Conservation (phyloP, 495 filamentous ascomycete species). For the Aspergillus olivimuriae region DNA sequence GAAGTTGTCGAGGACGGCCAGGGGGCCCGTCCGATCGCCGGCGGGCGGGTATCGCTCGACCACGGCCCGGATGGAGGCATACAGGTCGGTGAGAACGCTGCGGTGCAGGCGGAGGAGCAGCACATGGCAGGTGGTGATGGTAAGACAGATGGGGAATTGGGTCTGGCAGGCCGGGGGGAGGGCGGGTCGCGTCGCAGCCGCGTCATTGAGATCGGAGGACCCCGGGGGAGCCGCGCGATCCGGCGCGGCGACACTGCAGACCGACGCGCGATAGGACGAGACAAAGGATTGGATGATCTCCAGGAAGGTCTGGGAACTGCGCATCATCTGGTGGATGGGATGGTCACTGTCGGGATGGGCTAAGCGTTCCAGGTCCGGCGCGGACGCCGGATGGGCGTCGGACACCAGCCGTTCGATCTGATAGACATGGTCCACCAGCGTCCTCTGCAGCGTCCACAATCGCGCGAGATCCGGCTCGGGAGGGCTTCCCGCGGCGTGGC, state of each 20-base stretch:
- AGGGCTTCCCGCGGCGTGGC: conserved; percentile 1
- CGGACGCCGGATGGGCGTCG: background rate
- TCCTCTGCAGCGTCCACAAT: conserved; percentile 1
- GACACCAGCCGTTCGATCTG: background rate
- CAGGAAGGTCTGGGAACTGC: background rate
- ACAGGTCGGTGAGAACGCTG: conserved; percentile 1
- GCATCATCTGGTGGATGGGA: background rate
- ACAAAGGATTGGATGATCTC: conserved; percentile 3
- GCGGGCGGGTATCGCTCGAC: background rate
- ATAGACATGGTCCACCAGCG: background rate
- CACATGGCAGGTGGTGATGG: background rate
- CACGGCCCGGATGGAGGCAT: background rate
- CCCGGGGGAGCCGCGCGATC: background rate
- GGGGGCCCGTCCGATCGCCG: background rate
- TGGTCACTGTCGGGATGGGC: background rate
- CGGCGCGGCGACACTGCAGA: background rate
- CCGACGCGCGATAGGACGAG: background rate
- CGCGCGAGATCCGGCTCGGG: conserved; percentile 1
- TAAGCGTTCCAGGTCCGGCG: background rate
- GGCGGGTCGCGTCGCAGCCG: background rate
- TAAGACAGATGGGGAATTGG: conserved; percentile 3
- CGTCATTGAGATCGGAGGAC: background rate
- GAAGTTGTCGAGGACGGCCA: background rate
- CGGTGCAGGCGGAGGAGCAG: conserved; percentile 1
- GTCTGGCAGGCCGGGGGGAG: background rate